Percentiles rank a stretch among this genome's conserved stretches.
These are phyloP conservation scores for Iberis pinnata DNA, from an alignment of 345 rosid species.

Conservation along the genomic window DNA sequence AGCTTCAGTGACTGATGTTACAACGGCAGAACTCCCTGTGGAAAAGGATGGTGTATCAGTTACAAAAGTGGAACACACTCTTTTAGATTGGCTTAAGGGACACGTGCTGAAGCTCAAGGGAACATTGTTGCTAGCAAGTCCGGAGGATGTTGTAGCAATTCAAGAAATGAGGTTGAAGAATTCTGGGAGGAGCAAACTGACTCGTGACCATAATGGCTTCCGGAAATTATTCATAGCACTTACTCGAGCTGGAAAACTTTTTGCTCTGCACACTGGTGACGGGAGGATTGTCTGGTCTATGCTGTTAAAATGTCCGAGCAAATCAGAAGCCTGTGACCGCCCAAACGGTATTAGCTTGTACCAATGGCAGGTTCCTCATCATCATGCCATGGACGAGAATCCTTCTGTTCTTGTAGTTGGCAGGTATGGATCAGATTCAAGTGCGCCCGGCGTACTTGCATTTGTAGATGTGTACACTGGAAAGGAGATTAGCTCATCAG, in stretches of 20 bases:
- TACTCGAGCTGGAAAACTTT: conserved; percentile 74
- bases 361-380: conserved; percentile 97
- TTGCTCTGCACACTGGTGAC: conserved; percentile 94
- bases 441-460: conserved; percentile 65
- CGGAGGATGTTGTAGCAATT: conserved; percentile 81
- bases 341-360: conserved; percentile 60
- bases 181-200: conserved; percentile 91
- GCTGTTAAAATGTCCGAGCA: conserved; percentile 51
- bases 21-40: conserved; percentile 84
- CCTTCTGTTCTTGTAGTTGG: conserved; percentile 90
- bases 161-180: conserved; percentile 76
- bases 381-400: conserved; percentile 89
- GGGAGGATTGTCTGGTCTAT: conserved; percentile 89
- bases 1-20: conserved; percentile 80
- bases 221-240: conserved; percentile 84
- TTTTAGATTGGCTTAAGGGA: conserved; percentile 97
- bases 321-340: conserved; percentile 50
- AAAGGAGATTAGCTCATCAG: conserved; percentile 49
- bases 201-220: conserved; percentile 97
- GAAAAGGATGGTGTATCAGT: conserved; percentile 84
- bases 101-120: conserved; percentile 90
- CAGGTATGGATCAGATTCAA: conserved; percentile 49
- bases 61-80: conserved; percentile 85
- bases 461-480: conserved; percentile 86
- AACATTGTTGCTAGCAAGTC: conserved; percentile 86